These are phyloP conservation scores for Chionographis japonica DNA, from an alignment of 106 monocot genomes.

Conservation along the genomic window DNA sequence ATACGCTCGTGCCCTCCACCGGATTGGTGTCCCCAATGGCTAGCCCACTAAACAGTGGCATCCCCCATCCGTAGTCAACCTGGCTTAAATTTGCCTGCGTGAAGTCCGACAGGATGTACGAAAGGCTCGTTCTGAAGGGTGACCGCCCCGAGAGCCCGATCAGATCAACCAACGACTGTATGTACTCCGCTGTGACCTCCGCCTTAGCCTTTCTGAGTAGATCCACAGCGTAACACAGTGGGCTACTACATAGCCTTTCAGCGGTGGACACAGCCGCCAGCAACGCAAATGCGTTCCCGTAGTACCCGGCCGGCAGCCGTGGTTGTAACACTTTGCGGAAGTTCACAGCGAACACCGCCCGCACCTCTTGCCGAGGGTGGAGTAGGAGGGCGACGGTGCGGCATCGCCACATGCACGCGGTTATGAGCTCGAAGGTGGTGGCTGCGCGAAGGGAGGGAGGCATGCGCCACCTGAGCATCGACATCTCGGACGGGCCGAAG, in stretches of 20 bases:
- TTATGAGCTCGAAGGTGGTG: constrained; percentile 36
- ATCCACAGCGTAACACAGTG: constrained; percentile 35
- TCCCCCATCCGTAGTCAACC: constrained; percentile 62
- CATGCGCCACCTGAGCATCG: constrained; percentile 12
- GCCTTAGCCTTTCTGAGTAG: constrained; percentile 35
- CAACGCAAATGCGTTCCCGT: constrained; percentile 51
- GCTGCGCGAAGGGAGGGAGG: constrained; percentile 18
- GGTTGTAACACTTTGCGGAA: constrained; percentile 12
- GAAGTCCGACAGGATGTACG: constrained; percentile 48
- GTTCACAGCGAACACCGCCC: constrained; percentile 37
- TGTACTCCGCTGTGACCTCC: constrained; percentile 26
- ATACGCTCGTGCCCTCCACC: constrained; percentile 25
- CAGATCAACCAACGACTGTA: constrained; percentile 46
- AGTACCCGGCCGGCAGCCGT: constrained; percentile 39
- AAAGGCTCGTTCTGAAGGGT: constrained; percentile 15
- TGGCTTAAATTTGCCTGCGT: constrained; percentile 26
- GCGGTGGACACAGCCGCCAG: constrained; percentile 31
- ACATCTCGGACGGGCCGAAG: constrained; percentile 34
- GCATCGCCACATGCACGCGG: constrained; percentile 46
- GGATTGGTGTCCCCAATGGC: constrained; percentile 31
- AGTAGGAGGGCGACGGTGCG: constrained; percentile 34
- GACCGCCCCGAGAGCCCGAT: constrained; percentile 42
- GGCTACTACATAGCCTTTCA: constrained; percentile 22
- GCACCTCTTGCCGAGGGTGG: constrained; percentile 35
- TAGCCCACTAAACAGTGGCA: constrained; percentile 40